Evolutionary conservation across 2,329 filamentous ascomycete species (phyloP).

Genomic region (Trichoderma arundinaceum): DNA sequence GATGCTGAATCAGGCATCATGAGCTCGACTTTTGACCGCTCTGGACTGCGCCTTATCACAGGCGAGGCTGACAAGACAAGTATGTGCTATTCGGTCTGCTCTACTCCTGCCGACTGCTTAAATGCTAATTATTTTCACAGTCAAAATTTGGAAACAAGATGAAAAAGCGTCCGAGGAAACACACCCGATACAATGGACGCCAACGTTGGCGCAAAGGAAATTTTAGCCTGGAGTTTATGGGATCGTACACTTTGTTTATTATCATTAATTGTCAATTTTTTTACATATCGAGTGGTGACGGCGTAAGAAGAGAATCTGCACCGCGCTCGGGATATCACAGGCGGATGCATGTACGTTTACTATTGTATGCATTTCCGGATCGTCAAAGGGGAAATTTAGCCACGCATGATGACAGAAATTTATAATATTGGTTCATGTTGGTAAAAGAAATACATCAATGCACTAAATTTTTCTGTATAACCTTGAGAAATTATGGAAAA

Average conservation of each 20-base stretch:
- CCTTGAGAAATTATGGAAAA: not conserved
- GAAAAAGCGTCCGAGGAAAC: conserved; percentile 88
- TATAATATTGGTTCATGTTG: not conserved
- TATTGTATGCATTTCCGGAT: not conserved
- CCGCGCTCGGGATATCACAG: not conserved
- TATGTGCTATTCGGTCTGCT: conserved; percentile 44
- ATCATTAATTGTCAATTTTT: not conserved
- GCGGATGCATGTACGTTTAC: not conserved
- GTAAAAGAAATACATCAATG: not conserved
- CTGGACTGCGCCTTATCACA: conserved; percentile 85
- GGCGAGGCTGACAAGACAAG: conserved; percentile 97
- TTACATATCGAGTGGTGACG: not conserved
- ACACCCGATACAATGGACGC: conserved; percentile 92
- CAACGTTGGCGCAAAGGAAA: conserved; percentile 76
- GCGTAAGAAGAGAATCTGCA: conserved; percentile 1
- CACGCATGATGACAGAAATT: not conserved
- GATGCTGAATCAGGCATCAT: conserved; percentile 96
- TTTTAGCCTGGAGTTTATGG: conserved; percentile 54
- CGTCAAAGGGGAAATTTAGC: not conserved
- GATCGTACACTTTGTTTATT: not conserved
- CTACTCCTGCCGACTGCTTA: too few species aligned
- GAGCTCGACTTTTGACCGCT: conserved; percentile 89
- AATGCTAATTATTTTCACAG: conserved; percentile 42
- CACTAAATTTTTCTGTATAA: not conserved
- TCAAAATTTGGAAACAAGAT: conserved; percentile 97